Conservation (phyloP, 768 basidiomycete species). For the Mycena rosella region DNA sequence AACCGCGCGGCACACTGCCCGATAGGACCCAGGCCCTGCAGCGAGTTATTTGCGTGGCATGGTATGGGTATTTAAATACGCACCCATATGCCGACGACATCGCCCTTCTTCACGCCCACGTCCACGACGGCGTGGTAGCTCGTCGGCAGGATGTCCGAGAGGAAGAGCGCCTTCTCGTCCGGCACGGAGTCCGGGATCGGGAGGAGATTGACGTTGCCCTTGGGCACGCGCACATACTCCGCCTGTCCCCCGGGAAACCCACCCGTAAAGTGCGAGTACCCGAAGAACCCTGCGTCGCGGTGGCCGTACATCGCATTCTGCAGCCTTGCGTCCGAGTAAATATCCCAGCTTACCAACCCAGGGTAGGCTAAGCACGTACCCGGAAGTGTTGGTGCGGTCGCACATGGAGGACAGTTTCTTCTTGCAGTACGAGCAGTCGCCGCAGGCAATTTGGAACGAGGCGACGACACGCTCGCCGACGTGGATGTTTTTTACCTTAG, state of each 20-base stretch:
- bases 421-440: slow-evolving; percentile 79
- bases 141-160: slow-evolving; percentile 76
- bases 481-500: slow-evolving; percentile 69
- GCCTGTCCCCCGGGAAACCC: slow-evolving; percentile 84
- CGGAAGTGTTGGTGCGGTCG: slow-evolving; percentile 76
- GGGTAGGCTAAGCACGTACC: slow-evolving; percentile 51
- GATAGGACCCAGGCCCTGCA: slow-evolving; percentile 74
- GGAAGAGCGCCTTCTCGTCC: slow-evolving; percentile 70
- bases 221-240: slow-evolving; percentile 79
- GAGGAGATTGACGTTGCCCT: slow-evolving; percentile 78
- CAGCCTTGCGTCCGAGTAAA: slow-evolving; percentile 57
- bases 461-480: slow-evolving; percentile 82
- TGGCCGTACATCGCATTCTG: slow-evolving; percentile 74
- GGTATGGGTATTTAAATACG: slow-evolving; percentile 40
- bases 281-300: slow-evolving; percentile 78
- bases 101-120: slow-evolving; percentile 78
- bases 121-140: slow-evolving; percentile 82
- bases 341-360: neutral
- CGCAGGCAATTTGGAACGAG: slow-evolving; percentile 84
- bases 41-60: no score
- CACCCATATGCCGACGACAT: slow-evolving; percentile 80
- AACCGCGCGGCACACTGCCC: slow-evolving; percentile 72
- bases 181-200: slow-evolving; percentile 74
- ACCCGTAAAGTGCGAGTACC: slow-evolving; percentile 78
- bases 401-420: slow-evolving; percentile 81